Evolutionary conservation across 2,329 filamentous ascomycete species (phyloP).

Genomic region (Diaporthe batatas): DNA sequence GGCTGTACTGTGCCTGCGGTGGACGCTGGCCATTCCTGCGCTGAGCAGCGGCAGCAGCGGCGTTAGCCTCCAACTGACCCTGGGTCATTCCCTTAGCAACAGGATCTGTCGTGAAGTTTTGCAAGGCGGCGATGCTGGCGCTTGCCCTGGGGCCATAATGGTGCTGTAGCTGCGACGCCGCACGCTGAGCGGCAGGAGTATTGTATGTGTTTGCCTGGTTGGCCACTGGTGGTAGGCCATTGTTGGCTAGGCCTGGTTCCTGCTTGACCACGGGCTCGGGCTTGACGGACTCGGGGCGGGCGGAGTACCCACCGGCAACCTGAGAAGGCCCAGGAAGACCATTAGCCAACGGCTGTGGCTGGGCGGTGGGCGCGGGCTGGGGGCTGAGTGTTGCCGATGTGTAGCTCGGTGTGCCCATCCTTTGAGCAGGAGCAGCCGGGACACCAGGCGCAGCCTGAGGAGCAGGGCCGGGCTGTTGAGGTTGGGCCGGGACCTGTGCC

Average conservation of each 20-base stretch:
- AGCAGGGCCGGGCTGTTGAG: slow-evolving; percentile 47
- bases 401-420: slow-evolving; percentile 48
- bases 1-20: slow-evolving; percentile 49
- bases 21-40: slow-evolving; percentile 43
- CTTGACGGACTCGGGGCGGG: slow-evolving; percentile 67
- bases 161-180: slow-evolving; percentile 67
- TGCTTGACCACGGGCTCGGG: slow-evolving; percentile 62
- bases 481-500: not conserved
- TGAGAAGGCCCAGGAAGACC: slow-evolving; percentile 49
- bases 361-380: slow-evolving; percentile 48
- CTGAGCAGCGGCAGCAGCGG: slow-evolving; percentile 42
- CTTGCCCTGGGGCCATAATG: slow-evolving; percentile 75
- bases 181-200: slow-evolving; percentile 64
- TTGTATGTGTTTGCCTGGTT: slow-evolving; percentile 50
- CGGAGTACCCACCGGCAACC: slow-evolving; percentile 51
- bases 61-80: no score
- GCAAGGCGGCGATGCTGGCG: slow-evolving; percentile 75
- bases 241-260: slow-evolving; percentile 58
- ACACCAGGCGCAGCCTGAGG: slow-evolving; percentile 44
- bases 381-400: slow-evolving; percentile 53
- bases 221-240: slow-evolving; percentile 43
- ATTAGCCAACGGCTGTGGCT: slow-evolving; percentile 47
- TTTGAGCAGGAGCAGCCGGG: slow-evolving; percentile 33
- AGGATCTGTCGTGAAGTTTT: slow-evolving; percentile 50
- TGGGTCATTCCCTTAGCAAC: no score